Percentiles rank a stretch among this genome's conserved stretches.
These are phyloP conservation scores for Lentinula sp. DNA, from an alignment of 768 basidiomycete genomes.

Conservation along the genomic window DNA sequence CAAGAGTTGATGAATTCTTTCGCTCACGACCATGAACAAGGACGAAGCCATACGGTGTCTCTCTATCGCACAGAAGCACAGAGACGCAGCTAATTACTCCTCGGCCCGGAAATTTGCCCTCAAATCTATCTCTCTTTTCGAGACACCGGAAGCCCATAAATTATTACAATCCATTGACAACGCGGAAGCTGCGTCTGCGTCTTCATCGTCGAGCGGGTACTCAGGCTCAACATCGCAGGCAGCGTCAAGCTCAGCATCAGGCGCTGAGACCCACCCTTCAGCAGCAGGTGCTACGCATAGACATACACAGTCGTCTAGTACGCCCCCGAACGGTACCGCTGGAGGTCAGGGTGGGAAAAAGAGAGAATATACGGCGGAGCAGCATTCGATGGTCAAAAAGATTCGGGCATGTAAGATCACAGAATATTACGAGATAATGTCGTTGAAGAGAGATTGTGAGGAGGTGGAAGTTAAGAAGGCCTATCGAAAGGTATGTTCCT, in stretches of 20 bases:
- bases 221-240: slow-evolving; percentile 23
- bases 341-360: slow-evolving; percentile 66
- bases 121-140: slow-evolving; percentile 80
- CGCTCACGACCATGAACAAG: slow-evolving; percentile 44
- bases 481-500: slow-evolving; percentile 76
- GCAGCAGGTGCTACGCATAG: slow-evolving; percentile 69
- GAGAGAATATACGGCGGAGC: slow-evolving; percentile 84
- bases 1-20: neutral
- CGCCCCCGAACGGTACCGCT: slow-evolving; percentile 40
- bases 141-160: slow-evolving; percentile 67
- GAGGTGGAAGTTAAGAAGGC: slow-evolving; percentile 89
- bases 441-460: slow-evolving; percentile 72
- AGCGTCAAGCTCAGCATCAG: slow-evolving; percentile 34
- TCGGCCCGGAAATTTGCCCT: slow-evolving; percentile 85
- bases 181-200: slow-evolving; percentile 36
- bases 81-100: slow-evolving; percentile 61
- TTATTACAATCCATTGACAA: slow-evolving; percentile 64
- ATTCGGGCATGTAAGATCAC: slow-evolving; percentile 82
- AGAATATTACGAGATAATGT: slow-evolving; percentile 91
- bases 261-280: slow-evolving; percentile 69
- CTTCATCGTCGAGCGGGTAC: slow-evolving; percentile 35
- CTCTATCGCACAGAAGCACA: slow-evolving; percentile 70
- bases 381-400: slow-evolving; percentile 76
- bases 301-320: slow-evolving; percentile 25
- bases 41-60: slow-evolving; percentile 87